Evolutionary conservation across 75 land plant species (phyloP).

Genomic region (Larix kaempferi): DNA sequence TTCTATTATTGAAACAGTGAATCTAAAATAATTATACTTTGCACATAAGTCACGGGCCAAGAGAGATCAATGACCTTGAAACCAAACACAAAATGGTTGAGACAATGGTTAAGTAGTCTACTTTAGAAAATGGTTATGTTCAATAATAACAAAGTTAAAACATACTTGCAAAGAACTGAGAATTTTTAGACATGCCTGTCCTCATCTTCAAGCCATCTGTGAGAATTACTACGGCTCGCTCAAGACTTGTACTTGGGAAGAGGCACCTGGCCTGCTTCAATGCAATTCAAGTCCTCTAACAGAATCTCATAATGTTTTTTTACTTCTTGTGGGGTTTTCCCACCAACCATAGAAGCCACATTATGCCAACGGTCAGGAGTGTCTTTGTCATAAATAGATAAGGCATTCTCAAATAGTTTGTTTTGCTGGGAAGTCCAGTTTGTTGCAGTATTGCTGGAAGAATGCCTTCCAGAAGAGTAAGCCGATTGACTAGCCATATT

Average conservation of each 20-base stretch:
- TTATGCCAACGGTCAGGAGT: conserved; percentile 56
- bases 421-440: conserved; percentile 57
- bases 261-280: conserved; percentile 46
- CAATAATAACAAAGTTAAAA: not conserved
- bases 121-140: not conserved
- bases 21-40: too few species aligned
- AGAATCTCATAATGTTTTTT: conserved; percentile 56
- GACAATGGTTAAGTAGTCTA: not conserved
- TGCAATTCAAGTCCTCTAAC: conserved; percentile 36
- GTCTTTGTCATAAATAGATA: conserved; percentile 42
- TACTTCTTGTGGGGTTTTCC: conserved; percentile 51
- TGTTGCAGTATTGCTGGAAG: too few species aligned
- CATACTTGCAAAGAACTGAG: not conserved
- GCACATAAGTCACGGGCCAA: too few species aligned
- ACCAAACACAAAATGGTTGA: too few species aligned
- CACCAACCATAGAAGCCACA: conserved; percentile 49
- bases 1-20: too few species aligned
- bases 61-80: too few species aligned
- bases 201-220: not conserved
- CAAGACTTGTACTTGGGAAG: conserved; percentile 30
- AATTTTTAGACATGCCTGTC: not conserved
- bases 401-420: conserved; percentile 51
- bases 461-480: too few species aligned
- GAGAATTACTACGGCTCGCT: not conserved
- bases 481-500: too few species aligned